Evolutionary conservation across 352 stramenopile species (phyloP).

Genomic region (Phytophthora foliorum): DNA sequence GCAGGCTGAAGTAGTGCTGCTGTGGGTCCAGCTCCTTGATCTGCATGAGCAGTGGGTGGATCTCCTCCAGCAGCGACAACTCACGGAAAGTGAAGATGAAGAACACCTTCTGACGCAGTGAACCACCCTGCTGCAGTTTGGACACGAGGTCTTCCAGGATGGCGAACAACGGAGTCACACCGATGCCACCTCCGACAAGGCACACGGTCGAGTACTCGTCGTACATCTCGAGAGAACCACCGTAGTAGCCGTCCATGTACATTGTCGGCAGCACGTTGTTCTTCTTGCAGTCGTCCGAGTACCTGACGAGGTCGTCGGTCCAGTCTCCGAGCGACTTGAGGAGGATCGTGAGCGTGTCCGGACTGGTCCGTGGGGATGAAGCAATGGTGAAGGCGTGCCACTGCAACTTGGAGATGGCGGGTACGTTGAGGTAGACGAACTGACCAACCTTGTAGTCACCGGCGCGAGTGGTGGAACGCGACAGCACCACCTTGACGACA

Average conservation of each 20-base stretch:
- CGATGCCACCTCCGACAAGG: too few species aligned
- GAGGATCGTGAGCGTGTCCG: constrained; percentile 54
- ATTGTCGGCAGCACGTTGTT: too few species aligned
- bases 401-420: constrained; percentile 51
- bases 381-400: constrained; percentile 65
- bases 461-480: constrained; percentile 12
- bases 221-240: too few species aligned
- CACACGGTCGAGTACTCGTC: too few species aligned
- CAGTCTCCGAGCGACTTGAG: constrained; percentile 42
- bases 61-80: too few species aligned
- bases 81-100: too few species aligned
- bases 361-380: constrained; percentile 44
- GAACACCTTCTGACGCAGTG: too few species aligned
- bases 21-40: constrained; percentile 43
- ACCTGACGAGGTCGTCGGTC: too few species aligned
- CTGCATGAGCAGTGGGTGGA: constrained; percentile 46
- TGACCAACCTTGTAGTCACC: constrained; percentile 47
- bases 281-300: constrained; percentile 41
- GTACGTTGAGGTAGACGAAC: constrained; percentile 63
- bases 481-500: constrained; percentile 50
- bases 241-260: too few species aligned
- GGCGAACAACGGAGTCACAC: too few species aligned
- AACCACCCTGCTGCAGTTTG: constrained; percentile 20
- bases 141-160: too few species aligned
- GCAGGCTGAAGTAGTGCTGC: constrained; percentile 29